Base-by-base conservation (phyloP, 768 basidiomycete genomes). In the Auricularia cornea region DNA sequence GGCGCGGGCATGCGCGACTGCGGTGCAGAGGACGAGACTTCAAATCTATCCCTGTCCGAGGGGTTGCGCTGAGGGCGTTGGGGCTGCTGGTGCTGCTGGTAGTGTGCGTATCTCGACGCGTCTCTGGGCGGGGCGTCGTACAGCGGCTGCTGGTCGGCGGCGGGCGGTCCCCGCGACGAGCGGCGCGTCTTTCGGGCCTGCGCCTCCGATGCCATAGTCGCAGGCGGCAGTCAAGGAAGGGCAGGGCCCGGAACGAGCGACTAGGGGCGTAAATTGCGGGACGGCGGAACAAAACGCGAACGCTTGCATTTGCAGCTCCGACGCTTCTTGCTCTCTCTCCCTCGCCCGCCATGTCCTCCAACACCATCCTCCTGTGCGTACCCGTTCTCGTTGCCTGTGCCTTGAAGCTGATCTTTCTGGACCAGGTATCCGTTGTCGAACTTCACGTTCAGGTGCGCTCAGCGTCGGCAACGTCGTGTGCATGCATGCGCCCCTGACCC, bases 341-440 rank as follows among this genome's bases (percentile, higher is more conserved):
- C 6, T 5, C 20, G 23, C 20, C 44, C 20, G 16, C n/a, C 29
- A 82, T 82, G 81, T 81, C n/a, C n/a, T n/a, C 81, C 8, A 82
- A 82, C 73, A 82, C 82, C 20, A 83, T 82, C 51, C 74, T 81
- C 18, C 72, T 82, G 81, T 80, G 68, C 62, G 79, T 74, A 28
- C 59, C 23, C 35, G 35, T 14, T 38, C 10, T 32, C 23, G 40
- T 33, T 30, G 41, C 32, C 54, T n/a, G n/a, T n/a, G 52, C 64
- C 64, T 52, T 60, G 23, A 30, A 38, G 12, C n/a, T 60, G 20
- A 41, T 20, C 60, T 38, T 65, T 66, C 62, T 20, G 28, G 65
- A n/a, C n/a, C n/a, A 92, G 90, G 8, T 93, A 93, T 68, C 91
- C 89, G 0, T 80, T 92, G 8, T 91, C 92, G 54, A 94, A 95